phyloP scores from a whole-genome alignment of 2,329 filamentous ascomycete species.

The Chaetomiaceae sp. region DNA sequence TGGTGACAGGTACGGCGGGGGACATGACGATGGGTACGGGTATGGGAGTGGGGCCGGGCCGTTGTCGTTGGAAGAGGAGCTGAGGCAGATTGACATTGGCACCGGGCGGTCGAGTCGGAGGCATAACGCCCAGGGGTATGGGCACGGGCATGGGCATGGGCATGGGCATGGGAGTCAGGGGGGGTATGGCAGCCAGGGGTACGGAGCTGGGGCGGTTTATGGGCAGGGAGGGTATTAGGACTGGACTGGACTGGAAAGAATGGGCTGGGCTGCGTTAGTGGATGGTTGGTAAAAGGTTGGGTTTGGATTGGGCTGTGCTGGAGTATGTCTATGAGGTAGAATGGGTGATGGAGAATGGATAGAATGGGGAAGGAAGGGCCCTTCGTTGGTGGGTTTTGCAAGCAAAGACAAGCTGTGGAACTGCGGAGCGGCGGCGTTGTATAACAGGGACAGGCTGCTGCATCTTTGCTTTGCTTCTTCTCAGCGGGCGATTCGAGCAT shows the following conservation, averaged over 20 bases:
- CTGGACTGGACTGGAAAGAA: too few species aligned
- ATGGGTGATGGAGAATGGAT: background rate
- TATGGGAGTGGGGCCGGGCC: conserved; percentile 39
- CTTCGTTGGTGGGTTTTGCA: too few species aligned
- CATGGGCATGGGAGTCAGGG: too few species aligned
- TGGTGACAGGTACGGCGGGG: conserved; percentile 9
- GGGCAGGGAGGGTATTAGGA: conserved; percentile 8
- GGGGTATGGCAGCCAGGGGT: too few species aligned
- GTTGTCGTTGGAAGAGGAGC: conserved; percentile 64
- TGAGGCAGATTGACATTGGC: conserved; percentile 65
- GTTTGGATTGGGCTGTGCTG: background rate
- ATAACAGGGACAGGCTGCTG: too few species aligned
- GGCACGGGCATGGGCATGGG: background rate
- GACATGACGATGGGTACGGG: too few species aligned
- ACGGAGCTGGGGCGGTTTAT: conserved; percentile 6
- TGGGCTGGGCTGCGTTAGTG: background rate
- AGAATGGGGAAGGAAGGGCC: too few species aligned
- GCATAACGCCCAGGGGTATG: background rate
- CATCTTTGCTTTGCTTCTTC: too few species aligned
- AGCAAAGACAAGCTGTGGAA: too few species aligned
- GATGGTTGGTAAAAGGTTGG: too few species aligned
- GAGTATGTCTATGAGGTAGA: background rate
- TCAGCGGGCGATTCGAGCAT: too few species aligned
- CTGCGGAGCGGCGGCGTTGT: too few species aligned
- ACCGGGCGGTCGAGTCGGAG: conserved; percentile 50